Evolutionary conservation across 768 basidiomycete species (phyloP).

Genomic region (Russula virescens): DNA sequence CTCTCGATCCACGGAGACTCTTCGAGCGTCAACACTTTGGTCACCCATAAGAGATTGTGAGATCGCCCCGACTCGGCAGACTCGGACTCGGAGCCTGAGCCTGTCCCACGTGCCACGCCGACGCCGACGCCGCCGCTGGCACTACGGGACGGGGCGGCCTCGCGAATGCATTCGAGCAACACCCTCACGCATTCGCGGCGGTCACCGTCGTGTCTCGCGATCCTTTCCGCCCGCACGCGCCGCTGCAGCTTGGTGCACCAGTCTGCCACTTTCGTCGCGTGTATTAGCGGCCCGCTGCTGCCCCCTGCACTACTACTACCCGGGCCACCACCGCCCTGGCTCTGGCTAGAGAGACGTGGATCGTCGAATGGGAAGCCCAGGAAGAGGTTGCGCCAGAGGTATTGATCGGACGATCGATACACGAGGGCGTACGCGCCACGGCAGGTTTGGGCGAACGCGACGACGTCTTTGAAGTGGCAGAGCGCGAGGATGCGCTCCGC

Average conservation of each 20-base stretch:
- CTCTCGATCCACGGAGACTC: slow-evolving; percentile 15
- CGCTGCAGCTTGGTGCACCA: slow-evolving; percentile 20
- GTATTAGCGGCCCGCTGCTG: background rate
- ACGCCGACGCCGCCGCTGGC: too few relatives aligned
- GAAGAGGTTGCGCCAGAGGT: slow-evolving; percentile 67
- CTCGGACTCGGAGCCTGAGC: too few relatives aligned
- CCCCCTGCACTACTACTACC: too few relatives aligned
- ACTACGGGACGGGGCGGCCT: slow-evolving; percentile 5
- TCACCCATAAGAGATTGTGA: slow-evolving; percentile 15
- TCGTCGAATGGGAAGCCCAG: slow-evolving; percentile 57
- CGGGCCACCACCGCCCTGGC: too few relatives aligned
- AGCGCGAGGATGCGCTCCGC: slow-evolving; percentile 50
- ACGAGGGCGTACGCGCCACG: slow-evolving; percentile 43
- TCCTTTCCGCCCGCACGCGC: slow-evolving; percentile 18
- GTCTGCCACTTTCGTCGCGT: background rate
- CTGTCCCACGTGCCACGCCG: too few relatives aligned
- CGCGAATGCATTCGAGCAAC: slow-evolving; percentile 14
- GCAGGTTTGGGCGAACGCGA: slow-evolving; percentile 55
- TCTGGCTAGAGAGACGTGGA: slow-evolving; percentile 42
- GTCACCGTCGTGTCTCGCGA: slow-evolving; percentile 18
- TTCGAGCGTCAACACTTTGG: background rate
- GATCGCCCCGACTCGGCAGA: background rate
- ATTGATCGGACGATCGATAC: slow-evolving; percentile 45
- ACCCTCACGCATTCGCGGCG: slow-evolving; percentile 14
- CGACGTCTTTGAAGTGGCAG: slow-evolving; percentile 53